Base-by-base conservation (phyloP, 495 filamentous ascomycete species). In the Penicillium bialowiezense region DNA sequence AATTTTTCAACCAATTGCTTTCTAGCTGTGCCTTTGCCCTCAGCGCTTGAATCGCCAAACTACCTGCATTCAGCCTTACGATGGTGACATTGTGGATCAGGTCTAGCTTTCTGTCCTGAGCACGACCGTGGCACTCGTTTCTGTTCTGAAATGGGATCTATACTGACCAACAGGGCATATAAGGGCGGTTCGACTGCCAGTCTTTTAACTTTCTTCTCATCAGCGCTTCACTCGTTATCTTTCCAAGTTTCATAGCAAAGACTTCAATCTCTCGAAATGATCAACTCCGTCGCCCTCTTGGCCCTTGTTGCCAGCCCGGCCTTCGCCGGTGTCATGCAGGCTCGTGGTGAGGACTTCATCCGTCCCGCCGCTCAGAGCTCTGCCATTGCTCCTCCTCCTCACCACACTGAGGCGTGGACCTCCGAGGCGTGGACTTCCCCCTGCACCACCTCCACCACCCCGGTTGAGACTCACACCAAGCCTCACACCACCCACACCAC, bases 241-340 rank as follows among this genome's bases (percentile, higher is more conserved):
- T 50, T 56, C 44, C 58, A 59, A 54, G 58, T 52, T 50, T 44
- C 26, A 38, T 50, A 51, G 31, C 29, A 40, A 50, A 63, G 33
- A 34, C 52, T 59, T 48, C 42, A 50, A 58, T 56, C 41, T 56
- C 54, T 61, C 68, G 51, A 70, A 56, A 75, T 75, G 72, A 61
- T 73, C 46, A 65, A 69, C 46, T 60, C 63, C 54, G 31, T 71
- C 59, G 65, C 72, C 52, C 50, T 75, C 44, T 50, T 75, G 60
- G 69, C 65, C 36, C 59, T 75, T 57, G 62, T 64, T 48, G 59
- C 69, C 47, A 62, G 58, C 58, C 70, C 70, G 28, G 69, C 69
- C 29, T 58, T 75, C 28, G 72, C 69, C 45, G 69, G 68, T 60
- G 62, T 75, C 31, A 64, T 69, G 41, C 58, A 70, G 46, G 55